Evolutionary conservation across 2,329 filamentous ascomycete species (phyloP), one percentile per base, ranked within the genome.

Genomic region (Fusarium sp.): DNA sequence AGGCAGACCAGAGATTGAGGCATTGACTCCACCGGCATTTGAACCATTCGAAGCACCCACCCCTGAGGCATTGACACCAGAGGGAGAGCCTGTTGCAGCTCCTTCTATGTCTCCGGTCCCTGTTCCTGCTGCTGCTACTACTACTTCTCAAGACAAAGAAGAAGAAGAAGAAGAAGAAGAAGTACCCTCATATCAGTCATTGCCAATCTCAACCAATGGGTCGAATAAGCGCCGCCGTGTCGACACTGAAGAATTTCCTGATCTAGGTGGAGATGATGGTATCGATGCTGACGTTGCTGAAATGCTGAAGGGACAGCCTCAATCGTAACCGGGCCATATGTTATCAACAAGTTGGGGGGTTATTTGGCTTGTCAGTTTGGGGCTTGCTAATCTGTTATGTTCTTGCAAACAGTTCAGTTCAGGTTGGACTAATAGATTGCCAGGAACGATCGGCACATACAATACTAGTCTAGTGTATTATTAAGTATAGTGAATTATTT

Each of bases 1-100:
- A 18, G 90, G 91, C 69, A 91, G 94, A 39, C 95, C 96, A 4
- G 91, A 95, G 75, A 88, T 97, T 65, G 96, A 98, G 82, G 93
- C 92, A 11, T 87, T 98, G 63, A 98, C 95, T 1, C 95, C 95
- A n/a, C 93, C 93, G 3, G 58, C 72, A 22, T 73, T 75, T 52
- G 79, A 78, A 39, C 60, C 75, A 20, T 70, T 75, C n/a, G 74
- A 73, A 12, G 72, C 69, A 39, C 64, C 73, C 69, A 64, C 62
- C 20, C 66, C 75, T 11, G 70, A 75, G 24, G 69, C 74, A 35
- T 45, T 70, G 39, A 69, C 63, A 24, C 63, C 75, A 42, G 70
- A 77, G 61, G 56, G 63, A 45, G 55, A 75, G 68, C 45, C 63
- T 31, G 68, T 69, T 6, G 78, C 81, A 6, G 79, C 82, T 5